Conservation (phyloP, 495 filamentous ascomycete species). For the Talaromyces stipitatus region DNA sequence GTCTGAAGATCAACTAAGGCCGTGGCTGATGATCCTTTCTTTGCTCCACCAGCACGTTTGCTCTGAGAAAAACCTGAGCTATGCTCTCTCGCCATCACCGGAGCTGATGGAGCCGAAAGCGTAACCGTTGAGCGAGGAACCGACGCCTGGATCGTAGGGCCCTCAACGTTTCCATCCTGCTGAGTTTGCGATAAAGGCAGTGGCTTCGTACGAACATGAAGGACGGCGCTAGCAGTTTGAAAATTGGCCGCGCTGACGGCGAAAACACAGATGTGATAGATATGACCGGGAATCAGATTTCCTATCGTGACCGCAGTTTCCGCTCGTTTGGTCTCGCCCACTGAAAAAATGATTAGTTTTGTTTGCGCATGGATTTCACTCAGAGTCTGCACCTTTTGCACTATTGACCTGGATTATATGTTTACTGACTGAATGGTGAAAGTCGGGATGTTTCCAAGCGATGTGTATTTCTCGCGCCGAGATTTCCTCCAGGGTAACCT, state of each 20-base stretch:
- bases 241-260: constrained; percentile 85
- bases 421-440: constrained; percentile 71
- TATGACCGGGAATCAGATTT: constrained; percentile 74
- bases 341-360: constrained; percentile 35
- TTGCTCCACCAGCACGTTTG: constrained; percentile 59
- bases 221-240: constrained; percentile 75
- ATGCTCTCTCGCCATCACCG: constrained; percentile 55
- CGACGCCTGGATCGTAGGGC: constrained; percentile 35
- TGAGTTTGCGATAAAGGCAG: constrained; percentile 43
- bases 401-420: constrained; percentile 92
- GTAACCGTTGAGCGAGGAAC: constrained; percentile 43
- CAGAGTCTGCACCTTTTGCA: constrained; percentile 58
- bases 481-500: constrained; percentile 87
- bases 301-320: constrained; percentile 88
- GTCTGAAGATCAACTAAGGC: constrained; percentile 42
- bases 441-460: constrained; percentile 78
- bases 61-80: constrained; percentile 47
- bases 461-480: constrained; percentile 80
- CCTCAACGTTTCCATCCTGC: constrained; percentile 38
- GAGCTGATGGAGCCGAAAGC: constrained; percentile 43
- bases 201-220: constrained; percentile 68
- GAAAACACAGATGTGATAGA: constrained; percentile 87
- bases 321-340: constrained; percentile 74
- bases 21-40: constrained; percentile 70
- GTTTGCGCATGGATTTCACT: not conserved